Conservation (phyloP, 2,329 filamentous ascomycete species). For the Fusarium setosum region DNA sequence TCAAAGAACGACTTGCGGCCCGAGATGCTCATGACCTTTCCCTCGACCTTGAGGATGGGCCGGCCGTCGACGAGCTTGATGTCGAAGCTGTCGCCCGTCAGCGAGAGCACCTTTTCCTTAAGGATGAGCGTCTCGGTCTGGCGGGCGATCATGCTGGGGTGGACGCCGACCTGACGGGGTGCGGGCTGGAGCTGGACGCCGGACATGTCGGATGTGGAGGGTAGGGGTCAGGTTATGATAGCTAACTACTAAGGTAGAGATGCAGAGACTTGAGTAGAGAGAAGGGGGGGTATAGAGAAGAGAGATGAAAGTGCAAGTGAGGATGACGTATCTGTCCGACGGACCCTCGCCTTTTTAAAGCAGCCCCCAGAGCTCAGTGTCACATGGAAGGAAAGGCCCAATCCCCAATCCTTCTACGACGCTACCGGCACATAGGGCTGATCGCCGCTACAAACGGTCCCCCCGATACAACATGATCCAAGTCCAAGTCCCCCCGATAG, state of each 20-base stretch:
- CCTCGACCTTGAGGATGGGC: conserved; percentile 66
- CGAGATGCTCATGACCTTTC: conserved; percentile 63
- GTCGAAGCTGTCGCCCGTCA: conserved; percentile 73
- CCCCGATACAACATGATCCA: neutral
- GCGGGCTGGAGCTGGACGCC: conserved; percentile 45
- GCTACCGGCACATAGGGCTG: neutral
- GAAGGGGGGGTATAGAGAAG: too few species aligned
- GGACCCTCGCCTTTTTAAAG: neutral
- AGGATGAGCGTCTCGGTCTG: conserved; percentile 64
- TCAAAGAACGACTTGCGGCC: conserved; percentile 68
- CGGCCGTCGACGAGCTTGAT: conserved; percentile 66
- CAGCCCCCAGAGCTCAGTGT: neutral
- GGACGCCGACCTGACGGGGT: conserved; percentile 52
- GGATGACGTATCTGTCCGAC: neutral
- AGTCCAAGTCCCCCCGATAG: neutral
- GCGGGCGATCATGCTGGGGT: conserved; percentile 51
- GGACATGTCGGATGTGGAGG: too few species aligned
- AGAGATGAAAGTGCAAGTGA: too few species aligned
- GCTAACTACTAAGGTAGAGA: too few species aligned
- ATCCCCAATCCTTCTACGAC: neutral
- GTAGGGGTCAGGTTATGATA: too few species aligned
- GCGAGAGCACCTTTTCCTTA: conserved; percentile 70
- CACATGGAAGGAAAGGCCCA: neutral
- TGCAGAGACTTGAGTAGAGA: too few species aligned
- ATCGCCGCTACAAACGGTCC: neutral